A percentile compares a stretch with the other conserved stretches of the same genome.
Conservation (phyloP, 306 rosid species). For the Purshia tridentata region DNA sequence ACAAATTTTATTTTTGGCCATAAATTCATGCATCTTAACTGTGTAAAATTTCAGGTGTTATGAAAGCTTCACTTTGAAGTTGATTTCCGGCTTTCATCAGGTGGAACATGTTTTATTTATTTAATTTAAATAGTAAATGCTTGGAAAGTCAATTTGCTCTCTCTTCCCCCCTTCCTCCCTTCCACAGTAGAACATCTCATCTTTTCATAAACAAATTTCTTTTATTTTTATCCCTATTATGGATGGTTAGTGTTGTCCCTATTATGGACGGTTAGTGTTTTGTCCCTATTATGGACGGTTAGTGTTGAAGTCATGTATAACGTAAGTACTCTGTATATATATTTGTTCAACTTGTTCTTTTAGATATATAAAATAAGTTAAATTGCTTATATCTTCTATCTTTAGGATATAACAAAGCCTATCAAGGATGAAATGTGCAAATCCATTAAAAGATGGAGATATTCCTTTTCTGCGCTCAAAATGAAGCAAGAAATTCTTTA, state of each 20-base stretch:
- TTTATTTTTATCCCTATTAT: neutral
- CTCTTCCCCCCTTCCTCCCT: neutral
- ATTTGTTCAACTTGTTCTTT: neutral
- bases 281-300: neutral
- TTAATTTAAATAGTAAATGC: neutral
- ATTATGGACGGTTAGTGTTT: neutral
- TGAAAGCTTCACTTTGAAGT: conserved; percentile 69
- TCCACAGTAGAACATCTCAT: neutral
- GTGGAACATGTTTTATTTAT: conserved; percentile 28
- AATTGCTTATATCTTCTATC: conserved; percentile 14
- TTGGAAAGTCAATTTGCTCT: neutral
- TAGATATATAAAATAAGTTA: neutral
- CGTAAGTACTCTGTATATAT: neutral
- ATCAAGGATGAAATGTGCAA: conserved; percentile 69
- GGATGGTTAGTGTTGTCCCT: neutral
- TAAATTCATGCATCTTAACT: conserved; percentile 28
- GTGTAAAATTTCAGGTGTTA: conserved; percentile 63
- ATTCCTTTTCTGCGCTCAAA: conserved; percentile 89
- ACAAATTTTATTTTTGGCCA: conserved; percentile 17
- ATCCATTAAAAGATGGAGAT: conserved; percentile 79
- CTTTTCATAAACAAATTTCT: neutral
- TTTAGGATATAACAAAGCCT: conserved; percentile 91
- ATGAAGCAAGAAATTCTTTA: conserved; percentile 89
- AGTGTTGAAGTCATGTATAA: neutral
- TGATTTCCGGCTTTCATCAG: conserved; percentile 95